Evolutionary conservation across 2,329 filamentous ascomycete genomes (phyloP), one percentile per base, ranked within the genome.

Genomic region (Chlorencoelia australis): DNA sequence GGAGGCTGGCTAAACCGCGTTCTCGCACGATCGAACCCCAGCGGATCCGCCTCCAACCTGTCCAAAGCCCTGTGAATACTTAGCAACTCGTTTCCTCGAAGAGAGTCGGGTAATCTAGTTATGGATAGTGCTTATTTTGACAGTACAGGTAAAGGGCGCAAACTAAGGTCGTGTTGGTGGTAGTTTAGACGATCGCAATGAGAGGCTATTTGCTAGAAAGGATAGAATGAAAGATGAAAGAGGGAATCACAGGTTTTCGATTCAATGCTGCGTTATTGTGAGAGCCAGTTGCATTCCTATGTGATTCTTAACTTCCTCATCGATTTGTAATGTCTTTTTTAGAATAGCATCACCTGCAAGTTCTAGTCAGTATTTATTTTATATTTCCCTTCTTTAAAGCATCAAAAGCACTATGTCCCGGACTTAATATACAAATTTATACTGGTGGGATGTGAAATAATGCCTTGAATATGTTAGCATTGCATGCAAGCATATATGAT

Each of bases 181-280:
- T 24, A 7, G 6, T 4, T 25, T 13, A 7, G 22, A 25, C 10
- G 22, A 25, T 25, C 10, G 22, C 3, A 13, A 25, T 25, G 22
- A 13, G 22, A 25, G 22, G 13, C 6, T 25, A 9, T 7, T 25
- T 7, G 10, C 6, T 10, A 25, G 22, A 13, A 25, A 25, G 22
- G 22, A 25, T 13, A 4, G 6, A 10, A 13, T 6, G 22, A 25
- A 25, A 13, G 13, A 25, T 25, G 22, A 7, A 25, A 25, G n/a
- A n/a, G n/a, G n/a, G n/a, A n/a, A n/a, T 25, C 6, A 13, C 22
- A 7, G 21, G 21, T 24, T 24, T 24, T 24, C 11, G 10, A 9
- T 7, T 25, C 6, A 25, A 25, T 24, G 22, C 13, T 25, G 22
- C 22, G 6, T 43, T n/a, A 69, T n/a, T n/a, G n/a, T n/a, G n/a